Conservation (phyloP, 2,329 filamentous ascomycete species). For the Cryoendolithus antarcticus region DNA sequence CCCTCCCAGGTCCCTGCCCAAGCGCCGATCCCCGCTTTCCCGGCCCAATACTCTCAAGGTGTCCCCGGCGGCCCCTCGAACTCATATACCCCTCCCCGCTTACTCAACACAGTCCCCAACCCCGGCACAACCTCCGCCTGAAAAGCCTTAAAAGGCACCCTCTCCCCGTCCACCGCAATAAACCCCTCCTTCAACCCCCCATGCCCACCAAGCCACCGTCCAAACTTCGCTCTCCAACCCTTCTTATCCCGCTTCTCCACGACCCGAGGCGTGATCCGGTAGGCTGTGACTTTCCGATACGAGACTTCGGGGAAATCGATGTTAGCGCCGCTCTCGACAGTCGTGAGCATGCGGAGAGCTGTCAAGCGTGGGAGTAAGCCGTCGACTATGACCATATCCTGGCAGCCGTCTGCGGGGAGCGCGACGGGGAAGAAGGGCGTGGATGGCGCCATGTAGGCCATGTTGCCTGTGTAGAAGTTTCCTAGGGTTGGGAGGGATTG, state of each 20-base stretch:
- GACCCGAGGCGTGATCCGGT: constrained; percentile 58
- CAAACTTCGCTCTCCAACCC: constrained; percentile 12
- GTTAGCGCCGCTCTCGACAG: constrained; percentile 60
- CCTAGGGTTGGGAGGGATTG: constrained; percentile 65
- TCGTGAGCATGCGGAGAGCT: constrained; percentile 56
- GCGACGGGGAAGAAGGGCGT: constrained; percentile 79
- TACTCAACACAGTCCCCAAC: constrained; percentile 74
- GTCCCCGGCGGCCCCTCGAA: constrained; percentile 24
- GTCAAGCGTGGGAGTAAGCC: constrained; percentile 58
- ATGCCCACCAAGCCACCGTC: constrained; percentile 19
- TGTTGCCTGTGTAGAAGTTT: constrained; percentile 91
- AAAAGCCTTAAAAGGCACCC: constrained; percentile 74
- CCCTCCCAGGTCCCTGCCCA: no score
- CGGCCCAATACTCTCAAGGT: no score
- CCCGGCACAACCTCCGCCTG: constrained; percentile 80
- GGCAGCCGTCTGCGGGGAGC: constrained; percentile 67
- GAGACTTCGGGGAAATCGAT: constrained; percentile 68
- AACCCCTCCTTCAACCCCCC: constrained; percentile 55
- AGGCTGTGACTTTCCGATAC: constrained; percentile 79
- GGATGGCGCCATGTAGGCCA: constrained; percentile 82
- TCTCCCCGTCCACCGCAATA: constrained; percentile 90
- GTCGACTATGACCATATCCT: constrained; percentile 73
- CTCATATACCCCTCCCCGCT: constrained; percentile 60
- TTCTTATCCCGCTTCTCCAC: constrained; percentile 6
- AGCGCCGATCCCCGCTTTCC: no score